A percentile compares a stretch with the other conserved stretches of the same genome.
Evolutionary conservation across 2,329 filamentous ascomycete species (phyloP).

Genomic region (Aphanoascus verrucosus): DNA sequence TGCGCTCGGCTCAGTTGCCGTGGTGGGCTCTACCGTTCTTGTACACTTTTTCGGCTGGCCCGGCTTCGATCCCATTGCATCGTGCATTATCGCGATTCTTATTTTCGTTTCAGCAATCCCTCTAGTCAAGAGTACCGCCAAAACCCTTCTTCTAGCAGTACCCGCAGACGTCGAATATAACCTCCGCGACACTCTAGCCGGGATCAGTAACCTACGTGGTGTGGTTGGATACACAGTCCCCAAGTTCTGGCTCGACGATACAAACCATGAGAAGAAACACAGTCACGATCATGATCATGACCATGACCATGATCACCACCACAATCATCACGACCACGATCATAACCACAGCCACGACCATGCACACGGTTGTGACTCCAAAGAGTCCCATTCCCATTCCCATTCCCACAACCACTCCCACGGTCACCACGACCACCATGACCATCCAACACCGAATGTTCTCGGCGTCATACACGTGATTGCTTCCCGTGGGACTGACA

Average conservation of each 20-base stretch:
- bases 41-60: slow-evolving; percentile 84
- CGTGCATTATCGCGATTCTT: slow-evolving; percentile 81
- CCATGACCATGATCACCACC: slow-evolving; percentile 24
- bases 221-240: slow-evolving; percentile 79
- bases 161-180: slow-evolving; percentile 79
- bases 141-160: slow-evolving; percentile 70
- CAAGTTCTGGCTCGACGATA: slow-evolving; percentile 85
- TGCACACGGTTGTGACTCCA: slow-evolving; percentile 17
- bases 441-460: slow-evolving; percentile 38
- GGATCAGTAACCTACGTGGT: slow-evolving; percentile 68
- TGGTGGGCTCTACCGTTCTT: slow-evolving; percentile 80
- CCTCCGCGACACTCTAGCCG: slow-evolving; percentile 73
- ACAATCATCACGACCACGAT: slow-evolving; percentile 21
- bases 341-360: slow-evolving; percentile 15
- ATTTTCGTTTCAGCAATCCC: slow-evolving; percentile 90
- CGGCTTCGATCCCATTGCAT: slow-evolving; percentile 89
- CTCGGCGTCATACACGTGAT: slow-evolving; percentile 80
- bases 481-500: slow-evolving; percentile 57
- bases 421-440: slow-evolving; percentile 19
- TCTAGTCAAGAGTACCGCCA: slow-evolving; percentile 73
- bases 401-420: slow-evolving; percentile 14
- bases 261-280: slow-evolving; percentile 26
- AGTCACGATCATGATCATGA: slow-evolving; percentile 22
- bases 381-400: slow-evolving; percentile 22
- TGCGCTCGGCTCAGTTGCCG: slow-evolving; percentile 84